Base-by-base conservation (phyloP, 352 stramenopile genomes). In the Albugo laibachii region DNA sequence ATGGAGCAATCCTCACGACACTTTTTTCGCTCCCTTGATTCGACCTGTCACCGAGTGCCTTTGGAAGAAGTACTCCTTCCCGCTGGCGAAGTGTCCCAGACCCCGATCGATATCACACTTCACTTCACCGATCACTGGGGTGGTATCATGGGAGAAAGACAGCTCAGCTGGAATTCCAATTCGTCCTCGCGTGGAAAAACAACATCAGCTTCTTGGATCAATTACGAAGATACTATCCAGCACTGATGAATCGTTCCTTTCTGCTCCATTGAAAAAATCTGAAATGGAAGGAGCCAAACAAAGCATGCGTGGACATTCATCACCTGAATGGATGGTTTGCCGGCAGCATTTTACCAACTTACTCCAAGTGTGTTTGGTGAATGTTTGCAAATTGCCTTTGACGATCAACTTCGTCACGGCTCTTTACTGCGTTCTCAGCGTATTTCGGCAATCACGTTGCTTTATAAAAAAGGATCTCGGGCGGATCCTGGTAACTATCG, bases 311-410 rank as follows among this genome's bases (percentile, higher is more conserved):
- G 24, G 24, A 31, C 24, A 31, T 8, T 31, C 24, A 31, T 31
- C 24, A 31, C 24, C 24, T 31, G 24, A 31, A 31, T 31, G 24
- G 24, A 31, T 24, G 59, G 59, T 5, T 45, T 53, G 2, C 51
- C 49, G 1, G 55, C 53, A 24, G 52, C 41, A 8, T 63, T 63
- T 40, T 63, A 50, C 50, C 46, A 63, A 19, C n/a, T 54, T 0
- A 49, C 41, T 11, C 53, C 59, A 2, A 31, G 55, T n/a, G 19
- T 41, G 13, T 61, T 66, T 12, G 50, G 53, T n/a, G 45, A 54
- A 41, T 41, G 47, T 35, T 45, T 63, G n/a, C 15, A 19, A 6
- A 49, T 57, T 5, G 56, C 61, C 0, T 66, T 66, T 36, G 15
- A 54, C 0, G 31, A 55, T 21, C 52, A 56, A 16, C 53, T 58